These are phyloP conservation scores for Clarkia xantiana DNA, from an alignment of 345 rosid genomes.

Conservation along the genomic window DNA sequence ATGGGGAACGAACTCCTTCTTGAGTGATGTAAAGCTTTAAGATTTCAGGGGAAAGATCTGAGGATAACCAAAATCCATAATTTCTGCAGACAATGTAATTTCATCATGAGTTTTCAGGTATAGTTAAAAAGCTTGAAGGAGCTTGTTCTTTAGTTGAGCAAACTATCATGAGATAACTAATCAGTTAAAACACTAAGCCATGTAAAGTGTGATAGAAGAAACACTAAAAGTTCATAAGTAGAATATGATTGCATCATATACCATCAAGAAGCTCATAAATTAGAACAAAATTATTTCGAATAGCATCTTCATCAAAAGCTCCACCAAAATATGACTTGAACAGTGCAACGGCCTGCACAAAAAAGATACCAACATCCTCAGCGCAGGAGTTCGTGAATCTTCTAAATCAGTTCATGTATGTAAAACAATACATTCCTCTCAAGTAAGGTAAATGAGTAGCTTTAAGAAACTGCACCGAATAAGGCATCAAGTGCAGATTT, in stretches of 20 bases:
- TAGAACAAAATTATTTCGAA: conserved; percentile 86
- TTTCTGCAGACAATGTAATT: conserved; percentile 41
- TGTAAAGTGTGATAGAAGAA: too few relatives aligned
- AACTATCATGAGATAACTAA: too few relatives aligned
- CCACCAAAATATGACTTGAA: conserved; percentile 98
- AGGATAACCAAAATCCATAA: conserved; percentile 95
- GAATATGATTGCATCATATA: conserved; percentile 13
- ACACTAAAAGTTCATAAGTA: neutral
- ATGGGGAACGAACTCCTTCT: conserved; percentile 95
- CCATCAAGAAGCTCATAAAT: conserved; percentile 97
- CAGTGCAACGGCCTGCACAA: conserved; percentile 74
- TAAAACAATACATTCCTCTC: too few relatives aligned
- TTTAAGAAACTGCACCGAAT: too few relatives aligned
- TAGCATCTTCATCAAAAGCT: conserved; percentile 97
- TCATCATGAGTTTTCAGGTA: neutral
- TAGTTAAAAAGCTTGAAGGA: too few relatives aligned
- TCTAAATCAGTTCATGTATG: too few relatives aligned
- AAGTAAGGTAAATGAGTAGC: too few relatives aligned
- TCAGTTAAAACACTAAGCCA: too few relatives aligned
- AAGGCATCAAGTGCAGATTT: too few relatives aligned
- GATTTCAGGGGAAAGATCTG: conserved; percentile 96
- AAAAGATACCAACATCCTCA: conserved; percentile 6
- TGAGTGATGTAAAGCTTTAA: conserved; percentile 95
- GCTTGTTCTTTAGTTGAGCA: too few relatives aligned
- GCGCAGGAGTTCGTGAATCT: neutral